Evolutionary conservation across 306 rosid genomes (phyloP), one percentile per base, ranked within the genome.

Genomic region (Dicorynia guianensis): DNA sequence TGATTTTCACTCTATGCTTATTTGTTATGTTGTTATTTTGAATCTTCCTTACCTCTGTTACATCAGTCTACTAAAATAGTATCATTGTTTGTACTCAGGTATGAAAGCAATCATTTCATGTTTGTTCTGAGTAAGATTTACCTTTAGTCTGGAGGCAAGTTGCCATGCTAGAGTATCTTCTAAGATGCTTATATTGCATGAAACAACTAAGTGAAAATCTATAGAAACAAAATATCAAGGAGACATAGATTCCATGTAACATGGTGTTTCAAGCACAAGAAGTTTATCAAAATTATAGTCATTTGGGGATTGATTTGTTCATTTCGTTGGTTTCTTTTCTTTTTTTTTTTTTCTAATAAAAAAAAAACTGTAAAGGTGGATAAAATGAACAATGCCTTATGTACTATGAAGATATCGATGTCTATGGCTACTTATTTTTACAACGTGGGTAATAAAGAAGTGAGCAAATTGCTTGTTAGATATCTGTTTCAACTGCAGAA

Each of bases 1-100:
- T 76, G 75, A 71, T 64, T 83, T 58, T 74, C 69, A 50, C 69
- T 36, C 30, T 3, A 18, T 67, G 9, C 50, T 15, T 33, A 33
- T 34, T 17, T 50, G 14, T 57, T 39, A 61, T 72, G 39, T 17
- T 47, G 39, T 62, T 46, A 57, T 71, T 20, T 68, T 17, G 17
- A 11, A 48, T 55, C 57, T 43, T 14, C 48, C 48, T 11, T 34
- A 8, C 53, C 52, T 67, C 49, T 68, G 6, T 30, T 67, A 49
- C 11, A 33, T 42, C 42, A 59, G 47, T 57, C 57, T 33, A 47
- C 8, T 19, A 61, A 25, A 69, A 60, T 42, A 50, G 48, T 49
- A 19, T 30, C 4, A 5, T 64, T 50, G 30, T 68, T 74, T 52
- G 63, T 79, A 62, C 63, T 50, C 39, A 50, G 30, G 55, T 54